These are phyloP conservation scores for Paragyromitra xinjiangensis DNA, from an alignment of 495 filamentous ascomycete species.

Conservation along the genomic window DNA sequence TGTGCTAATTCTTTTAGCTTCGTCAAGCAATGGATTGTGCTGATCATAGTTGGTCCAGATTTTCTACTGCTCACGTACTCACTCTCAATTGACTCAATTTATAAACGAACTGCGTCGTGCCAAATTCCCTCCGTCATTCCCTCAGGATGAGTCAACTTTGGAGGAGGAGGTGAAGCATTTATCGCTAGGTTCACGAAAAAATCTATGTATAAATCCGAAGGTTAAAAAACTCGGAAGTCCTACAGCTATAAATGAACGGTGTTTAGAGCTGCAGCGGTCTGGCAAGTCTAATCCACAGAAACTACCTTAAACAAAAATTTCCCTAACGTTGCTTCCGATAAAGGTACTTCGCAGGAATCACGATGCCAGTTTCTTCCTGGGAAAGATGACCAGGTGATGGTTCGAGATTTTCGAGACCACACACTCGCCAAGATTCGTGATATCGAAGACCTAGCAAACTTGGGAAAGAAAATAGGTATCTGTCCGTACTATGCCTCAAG, in stretches of 20 bases:
- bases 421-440: slow-evolving; percentile 84
- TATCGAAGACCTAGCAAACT: slow-evolving; percentile 84
- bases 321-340: slow-evolving; percentile 13
- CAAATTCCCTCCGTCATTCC: slow-evolving; percentile 71
- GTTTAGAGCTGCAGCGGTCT: slow-evolving; percentile 86
- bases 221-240: slow-evolving; percentile 75
- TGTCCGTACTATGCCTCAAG: slow-evolving; percentile 97
- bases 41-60: slow-evolving; percentile 63
- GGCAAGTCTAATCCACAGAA: slow-evolving; percentile 58
- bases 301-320: background rate
- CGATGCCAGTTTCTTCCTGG: slow-evolving; percentile 83
- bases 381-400: slow-evolving; percentile 73
- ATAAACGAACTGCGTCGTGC: slow-evolving; percentile 89
- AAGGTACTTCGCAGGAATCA: slow-evolving; percentile 65
- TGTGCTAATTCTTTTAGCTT: slow-evolving; percentile 40
- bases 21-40: slow-evolving; percentile 46
- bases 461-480: slow-evolving; percentile 81
- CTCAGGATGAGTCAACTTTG: slow-evolving; percentile 54
- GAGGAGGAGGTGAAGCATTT: slow-evolving; percentile 82
- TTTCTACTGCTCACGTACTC: slow-evolving; percentile 93
- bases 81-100: slow-evolving; percentile 94
- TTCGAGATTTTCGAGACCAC: slow-evolving; percentile 87
- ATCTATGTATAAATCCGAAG: slow-evolving; percentile 88
- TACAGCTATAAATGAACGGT: slow-evolving; percentile 94
- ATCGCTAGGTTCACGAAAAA: slow-evolving; percentile 87